Conservation (phyloP, 176 grass and related monocot genomes). For the Avena eriantha region DNA sequence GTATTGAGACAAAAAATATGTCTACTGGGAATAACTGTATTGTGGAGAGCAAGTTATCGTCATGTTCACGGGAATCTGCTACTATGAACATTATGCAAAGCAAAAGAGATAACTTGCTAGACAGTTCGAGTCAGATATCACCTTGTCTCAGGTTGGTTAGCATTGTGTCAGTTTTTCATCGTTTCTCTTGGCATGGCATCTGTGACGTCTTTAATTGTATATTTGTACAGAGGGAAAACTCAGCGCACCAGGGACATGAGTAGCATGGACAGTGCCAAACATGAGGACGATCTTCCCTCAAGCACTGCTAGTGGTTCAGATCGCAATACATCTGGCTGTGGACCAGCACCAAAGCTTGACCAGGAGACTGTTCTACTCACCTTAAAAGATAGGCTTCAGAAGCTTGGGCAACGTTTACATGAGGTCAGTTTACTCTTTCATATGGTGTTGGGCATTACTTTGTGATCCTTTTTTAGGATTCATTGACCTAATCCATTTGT, state of each 20-base stretch:
- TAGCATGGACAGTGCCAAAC: conserved; percentile 37
- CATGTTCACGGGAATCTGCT: conserved; percentile 66
- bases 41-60: conserved; percentile 54
- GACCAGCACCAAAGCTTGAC: conserved; percentile 50
- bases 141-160: conserved; percentile 63
- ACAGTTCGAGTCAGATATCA: conserved; percentile 61
- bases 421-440: conserved; percentile 61
- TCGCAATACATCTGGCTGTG: conserved; percentile 51
- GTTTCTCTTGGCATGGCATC: conserved; percentile 19
- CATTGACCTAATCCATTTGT: not conserved
- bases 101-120: conserved; percentile 66
- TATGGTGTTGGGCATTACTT: conserved; percentile 5
- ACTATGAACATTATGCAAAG: conserved; percentile 57
- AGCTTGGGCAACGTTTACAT: conserved; percentile 61
- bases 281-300: conserved; percentile 47
- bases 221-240: conserved; percentile 65
- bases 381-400: conserved; percentile 64
- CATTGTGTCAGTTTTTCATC: conserved; percentile 29
- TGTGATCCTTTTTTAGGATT: conserved; percentile 23
- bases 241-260: conserved; percentile 55
- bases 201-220: conserved; percentile 37
- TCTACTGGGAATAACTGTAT: conserved; percentile 53
- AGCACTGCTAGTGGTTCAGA: conserved; percentile 47
- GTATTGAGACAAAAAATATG: conserved; percentile 51
- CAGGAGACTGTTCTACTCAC: conserved; percentile 56